phyloP scores from a whole-genome alignment of 2,329 filamentous ascomycete species.

The Lachnellula willkommii region DNA sequence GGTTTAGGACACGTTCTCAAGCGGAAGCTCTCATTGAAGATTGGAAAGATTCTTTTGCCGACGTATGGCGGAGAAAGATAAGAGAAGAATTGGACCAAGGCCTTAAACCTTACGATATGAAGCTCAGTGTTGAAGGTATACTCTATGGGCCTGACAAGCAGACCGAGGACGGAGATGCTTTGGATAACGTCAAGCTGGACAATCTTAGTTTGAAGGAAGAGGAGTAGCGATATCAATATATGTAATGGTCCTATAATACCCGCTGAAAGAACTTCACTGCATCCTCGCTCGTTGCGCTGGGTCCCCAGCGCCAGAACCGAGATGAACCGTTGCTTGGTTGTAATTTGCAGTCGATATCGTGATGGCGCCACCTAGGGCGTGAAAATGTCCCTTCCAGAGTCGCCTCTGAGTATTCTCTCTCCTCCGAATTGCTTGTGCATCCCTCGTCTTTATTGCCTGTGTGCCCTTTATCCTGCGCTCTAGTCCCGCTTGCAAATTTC shows the following conservation, averaged over 20 bases:
- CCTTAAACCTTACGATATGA: too few species aligned
- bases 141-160: too few species aligned
- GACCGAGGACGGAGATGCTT: too few species aligned
- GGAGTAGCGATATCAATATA: too few species aligned
- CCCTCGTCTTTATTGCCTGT: slow-evolving; percentile 11
- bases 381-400: slow-evolving; percentile 13
- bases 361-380: slow-evolving; percentile 11
- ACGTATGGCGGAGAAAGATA: too few species aligned
- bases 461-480: slow-evolving; percentile 15
- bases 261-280: slow-evolving; percentile 22
- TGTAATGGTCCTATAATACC: slow-evolving; percentile 2
- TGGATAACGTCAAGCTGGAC: too few species aligned
- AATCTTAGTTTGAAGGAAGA: too few species aligned
- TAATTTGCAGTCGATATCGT: slow-evolving; percentile 15
- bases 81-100: too few species aligned
- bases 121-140: too few species aligned
- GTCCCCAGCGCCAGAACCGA: slow-evolving; percentile 17
- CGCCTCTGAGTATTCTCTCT: slow-evolving; percentile 12
- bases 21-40: too few species aligned
- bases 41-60: too few species aligned
- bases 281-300: slow-evolving; percentile 18
- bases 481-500: slow-evolving; percentile 13
- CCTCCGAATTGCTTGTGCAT: slow-evolving; percentile 8
- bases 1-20: too few species aligned
- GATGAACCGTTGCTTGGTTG: slow-evolving; percentile 13